These are phyloP conservation scores for Bryopsis sp. DNA, from an alignment of 139 green algal species.

Conservation along the genomic window DNA sequence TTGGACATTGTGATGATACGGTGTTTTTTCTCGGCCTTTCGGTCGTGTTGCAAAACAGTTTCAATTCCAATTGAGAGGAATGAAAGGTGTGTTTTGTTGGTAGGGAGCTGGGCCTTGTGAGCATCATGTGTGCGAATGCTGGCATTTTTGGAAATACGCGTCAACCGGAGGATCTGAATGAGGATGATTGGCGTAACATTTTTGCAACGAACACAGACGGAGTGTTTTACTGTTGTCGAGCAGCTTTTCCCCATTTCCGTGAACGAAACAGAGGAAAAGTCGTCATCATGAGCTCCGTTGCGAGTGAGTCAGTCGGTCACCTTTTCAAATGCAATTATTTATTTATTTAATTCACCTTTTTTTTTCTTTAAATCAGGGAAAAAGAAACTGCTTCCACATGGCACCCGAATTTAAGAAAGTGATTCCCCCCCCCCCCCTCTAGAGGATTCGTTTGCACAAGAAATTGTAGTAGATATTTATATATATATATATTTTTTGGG, in stretches of 20 bases:
- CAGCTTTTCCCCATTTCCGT: conserved; percentile 23
- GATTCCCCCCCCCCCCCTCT: not conserved
- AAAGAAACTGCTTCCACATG: no score
- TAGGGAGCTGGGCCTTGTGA: conserved; percentile 20
- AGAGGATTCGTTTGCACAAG: not conserved
- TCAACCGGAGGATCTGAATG: conserved; percentile 13
- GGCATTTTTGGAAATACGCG: conserved; percentile 25
- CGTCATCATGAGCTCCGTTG: conserved; percentile 25
- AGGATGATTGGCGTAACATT: conserved; percentile 26
- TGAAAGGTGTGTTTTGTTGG: not conserved
- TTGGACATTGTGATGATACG: no score
- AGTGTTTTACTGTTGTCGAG: conserved; percentile 23
- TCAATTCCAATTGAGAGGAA: no score
- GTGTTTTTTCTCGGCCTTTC: no score
- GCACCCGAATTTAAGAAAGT: not conserved
- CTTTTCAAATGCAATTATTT: not conserved
- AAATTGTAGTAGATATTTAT: not conserved
- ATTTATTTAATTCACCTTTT: not conserved
- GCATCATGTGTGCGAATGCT: conserved; percentile 27
- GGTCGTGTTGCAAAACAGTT: no score
- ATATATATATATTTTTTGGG: not conserved
- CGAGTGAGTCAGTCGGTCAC: conserved; percentile 11
- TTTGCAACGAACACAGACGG: conserved; percentile 29
- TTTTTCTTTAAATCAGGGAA: not conserved
- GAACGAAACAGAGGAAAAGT: conserved; percentile 18